These are phyloP conservation scores for Gentiana straminea DNA, from an alignment of 257 asterid species.

Conservation along the genomic window DNA sequence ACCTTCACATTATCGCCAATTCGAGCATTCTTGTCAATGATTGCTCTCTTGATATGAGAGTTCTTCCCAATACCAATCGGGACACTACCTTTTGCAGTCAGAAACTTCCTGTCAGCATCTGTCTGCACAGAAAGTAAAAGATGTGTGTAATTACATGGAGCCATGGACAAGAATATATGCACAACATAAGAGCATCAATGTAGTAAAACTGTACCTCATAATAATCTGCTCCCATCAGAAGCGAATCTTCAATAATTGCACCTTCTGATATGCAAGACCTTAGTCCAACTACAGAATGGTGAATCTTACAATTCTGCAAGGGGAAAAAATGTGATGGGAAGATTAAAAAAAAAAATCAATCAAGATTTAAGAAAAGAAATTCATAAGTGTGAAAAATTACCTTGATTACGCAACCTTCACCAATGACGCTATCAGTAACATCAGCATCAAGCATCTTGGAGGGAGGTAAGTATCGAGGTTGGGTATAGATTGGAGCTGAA, in stretches of 20 bases:
- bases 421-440: slow-evolving; percentile 91
- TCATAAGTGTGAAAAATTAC: slow-evolving; percentile 16
- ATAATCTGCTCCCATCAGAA: slow-evolving; percentile 93
- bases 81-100: slow-evolving; percentile 67
- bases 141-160: too few species aligned
- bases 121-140: slow-evolving; percentile 37
- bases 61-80: slow-evolving; percentile 84
- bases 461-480: slow-evolving; percentile 93
- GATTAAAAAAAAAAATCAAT: too few species aligned
- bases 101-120: slow-evolving; percentile 58
- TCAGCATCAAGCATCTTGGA: slow-evolving; percentile 98
- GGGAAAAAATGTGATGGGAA: not conserved
- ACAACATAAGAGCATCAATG: too few species aligned
- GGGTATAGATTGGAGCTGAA: slow-evolving; percentile 93
- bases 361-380: not conserved
- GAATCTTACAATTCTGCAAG: slow-evolving; percentile 84
- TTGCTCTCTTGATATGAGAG: slow-evolving; percentile 77
- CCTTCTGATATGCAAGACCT: slow-evolving; percentile 95
- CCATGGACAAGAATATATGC: too few species aligned
- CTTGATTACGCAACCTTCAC: slow-evolving; percentile 97
- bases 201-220: slow-evolving; percentile 55
- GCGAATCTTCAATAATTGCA: slow-evolving; percentile 75
- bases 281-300: slow-evolving; percentile 90
- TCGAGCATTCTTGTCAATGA: slow-evolving; percentile 89
- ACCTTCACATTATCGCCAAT: slow-evolving; percentile 86